Base-by-base conservation (phyloP, 139 green algal genomes). In the Chlorella sorokiniana region DNA sequence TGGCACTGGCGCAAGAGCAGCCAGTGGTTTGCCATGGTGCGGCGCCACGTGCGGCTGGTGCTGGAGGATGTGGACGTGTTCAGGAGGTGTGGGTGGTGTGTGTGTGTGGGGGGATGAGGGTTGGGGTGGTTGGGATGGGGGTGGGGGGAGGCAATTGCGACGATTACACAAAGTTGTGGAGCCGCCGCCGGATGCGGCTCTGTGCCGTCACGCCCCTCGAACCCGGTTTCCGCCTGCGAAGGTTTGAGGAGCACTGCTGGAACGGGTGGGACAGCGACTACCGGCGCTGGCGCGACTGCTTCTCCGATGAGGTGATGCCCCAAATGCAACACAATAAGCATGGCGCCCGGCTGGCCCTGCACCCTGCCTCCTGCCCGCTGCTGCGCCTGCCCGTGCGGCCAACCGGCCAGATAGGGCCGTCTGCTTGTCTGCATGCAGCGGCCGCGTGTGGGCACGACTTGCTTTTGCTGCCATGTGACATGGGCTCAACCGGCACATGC, bases 11-110 rank as follows among this genome's bases (percentile, higher is more conserved):
- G 83, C 52, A 87, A 87, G 75, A 75, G 48, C n/a, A 65, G 62
- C 41, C 83, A 87, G 69, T 87, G 74, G 74, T 87, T 84, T 69
- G 64, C 41, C 16, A 42, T 87, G 52, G 48, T 76, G 67, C 76
- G 83, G 2, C 20, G n/a, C 8, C 83, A 87, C 10, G 83, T 61
- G 29, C 16, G 76, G 67, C 31, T 85, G 45, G 76, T 87, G n/a
- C 51, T 87, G 40, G 31, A 76, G 37, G 83, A 87, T 44, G 35
- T 54, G 1, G 69, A 74, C 27, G 69, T 87, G 23, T 87, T 82
- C 81, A 38, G 63, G 63, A 33, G 52, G 75, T 81, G 75, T 73
- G 75, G 4, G 42, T 10, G 63, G 23, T 54, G 75, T 81, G 75
- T 73, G 75, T 18, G 42, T 10, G 64, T 44, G 64, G 31, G n/a